phyloP scores from a whole-genome alignment of 192 early-diverging fungal genomes.

The Coemansia sp. region DNA sequence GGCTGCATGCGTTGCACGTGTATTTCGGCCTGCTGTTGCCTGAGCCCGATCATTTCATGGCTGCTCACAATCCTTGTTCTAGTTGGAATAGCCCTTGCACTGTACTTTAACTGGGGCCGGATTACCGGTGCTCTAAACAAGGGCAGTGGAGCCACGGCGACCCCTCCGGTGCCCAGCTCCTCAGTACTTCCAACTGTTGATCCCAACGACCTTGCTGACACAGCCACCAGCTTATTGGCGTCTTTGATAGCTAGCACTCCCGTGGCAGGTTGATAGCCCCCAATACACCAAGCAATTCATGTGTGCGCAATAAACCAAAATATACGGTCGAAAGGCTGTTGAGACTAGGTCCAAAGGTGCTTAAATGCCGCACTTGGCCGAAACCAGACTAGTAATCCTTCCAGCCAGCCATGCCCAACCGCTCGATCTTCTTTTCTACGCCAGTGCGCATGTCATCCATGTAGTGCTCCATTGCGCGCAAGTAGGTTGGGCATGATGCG shows the following conservation, averaged over 20 bases:
- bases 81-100: slow-evolving; percentile 40
- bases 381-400: slow-evolving; percentile 60
- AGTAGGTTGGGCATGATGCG: slow-evolving; percentile 68
- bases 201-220: background rate
- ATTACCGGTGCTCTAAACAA: slow-evolving; percentile 26
- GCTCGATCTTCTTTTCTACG: slow-evolving; percentile 85
- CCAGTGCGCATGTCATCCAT: slow-evolving; percentile 78
- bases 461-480: slow-evolving; percentile 76
- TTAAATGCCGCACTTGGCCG: no score
- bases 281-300: background rate
- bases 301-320: background rate
- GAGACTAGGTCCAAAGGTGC: no score
- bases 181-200: background rate
- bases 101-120: slow-evolving; percentile 53
- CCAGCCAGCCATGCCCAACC: slow-evolving; percentile 78
- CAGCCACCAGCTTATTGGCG: background rate
- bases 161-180: background rate
- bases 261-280: no score
- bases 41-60: slow-evolving; percentile 34
- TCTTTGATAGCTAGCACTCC: background rate
- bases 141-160: background rate
- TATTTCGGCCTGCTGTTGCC: slow-evolving; percentile 28
- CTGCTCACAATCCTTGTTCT: slow-evolving; percentile 24
- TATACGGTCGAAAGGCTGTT: no score
- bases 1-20: slow-evolving; percentile 42